These are phyloP conservation scores for Didymella sp. DNA, from an alignment of 2,329 filamentous ascomycete genomes.

Conservation along the genomic window DNA sequence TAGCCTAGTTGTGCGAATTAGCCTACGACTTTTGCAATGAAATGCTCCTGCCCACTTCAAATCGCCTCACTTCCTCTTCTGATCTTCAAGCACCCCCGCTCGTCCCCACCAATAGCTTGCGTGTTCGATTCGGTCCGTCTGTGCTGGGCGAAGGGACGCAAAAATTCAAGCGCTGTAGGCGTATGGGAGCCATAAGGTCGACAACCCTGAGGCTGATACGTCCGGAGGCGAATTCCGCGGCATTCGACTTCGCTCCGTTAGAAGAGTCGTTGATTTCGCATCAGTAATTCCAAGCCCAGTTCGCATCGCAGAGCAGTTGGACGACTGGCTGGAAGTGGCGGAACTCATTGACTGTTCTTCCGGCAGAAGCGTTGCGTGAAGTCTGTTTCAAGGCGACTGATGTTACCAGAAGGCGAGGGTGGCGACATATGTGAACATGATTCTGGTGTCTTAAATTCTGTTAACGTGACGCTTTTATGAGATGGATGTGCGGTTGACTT, in stretches of 20 bases:
- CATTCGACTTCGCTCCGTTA: background rate
- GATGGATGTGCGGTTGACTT: conserved; percentile 2
- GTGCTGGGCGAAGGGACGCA: background rate
- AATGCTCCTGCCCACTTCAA: background rate
- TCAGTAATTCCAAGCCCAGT: background rate
- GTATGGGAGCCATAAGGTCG: background rate
- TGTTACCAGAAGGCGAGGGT: conserved; percentile 18
- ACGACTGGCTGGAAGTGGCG: too few relatives aligned
- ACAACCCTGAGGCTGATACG: background rate
- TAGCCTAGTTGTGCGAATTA: background rate
- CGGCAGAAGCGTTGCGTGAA: conserved; percentile 37
- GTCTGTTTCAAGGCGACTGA: conserved; percentile 38
- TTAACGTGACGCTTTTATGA: conserved; percentile 7
- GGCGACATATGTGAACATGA: conserved; percentile 30
- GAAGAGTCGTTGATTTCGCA: background rate
- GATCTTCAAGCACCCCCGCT: conserved; percentile 1
- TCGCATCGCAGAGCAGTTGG: background rate
- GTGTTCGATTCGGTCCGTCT: conserved; percentile 12
- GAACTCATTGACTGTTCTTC: conserved; percentile 16
- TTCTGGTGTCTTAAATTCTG: conserved; percentile 33
- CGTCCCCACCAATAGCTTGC: conserved; percentile 8
- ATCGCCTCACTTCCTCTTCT: background rate
- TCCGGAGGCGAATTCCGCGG: background rate
- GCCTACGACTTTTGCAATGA: background rate
- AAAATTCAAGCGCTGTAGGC: conserved; percentile 1